These are phyloP conservation scores for Amanita pallidorosea DNA, from an alignment of 768 basidiomycete genomes.

Conservation along the genomic window DNA sequence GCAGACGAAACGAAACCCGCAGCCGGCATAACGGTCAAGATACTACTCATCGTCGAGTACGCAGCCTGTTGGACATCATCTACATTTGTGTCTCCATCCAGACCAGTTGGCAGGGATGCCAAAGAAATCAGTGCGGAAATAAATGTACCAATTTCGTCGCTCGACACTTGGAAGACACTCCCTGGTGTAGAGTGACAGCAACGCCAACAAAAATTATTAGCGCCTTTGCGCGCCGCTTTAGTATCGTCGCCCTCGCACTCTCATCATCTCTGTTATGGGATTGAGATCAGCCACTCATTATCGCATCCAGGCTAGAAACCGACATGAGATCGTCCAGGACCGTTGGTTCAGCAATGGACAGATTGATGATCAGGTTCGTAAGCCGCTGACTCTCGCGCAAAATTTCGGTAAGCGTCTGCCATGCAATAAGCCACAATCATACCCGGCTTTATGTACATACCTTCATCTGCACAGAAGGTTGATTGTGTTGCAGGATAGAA, in stretches of 20 bases:
- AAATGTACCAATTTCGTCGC: conserved; percentile 26
- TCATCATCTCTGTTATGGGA: conserved; percentile 44
- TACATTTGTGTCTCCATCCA: conserved; percentile 22
- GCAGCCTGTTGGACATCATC: conserved; percentile 36
- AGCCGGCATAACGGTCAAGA: conserved; percentile 59
- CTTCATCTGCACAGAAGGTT: conserved; percentile 34
- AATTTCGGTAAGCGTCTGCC: conserved; percentile 51
- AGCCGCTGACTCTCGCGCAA: conserved; percentile 59
- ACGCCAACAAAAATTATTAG: conserved; percentile 55
- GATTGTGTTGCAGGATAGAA: conserved; percentile 48
- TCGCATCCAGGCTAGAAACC: conserved; percentile 10
- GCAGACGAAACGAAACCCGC: conserved; percentile 54
- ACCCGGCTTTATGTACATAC: conserved; percentile 25
- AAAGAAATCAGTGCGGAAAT: conserved; percentile 40
- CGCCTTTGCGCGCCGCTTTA: conserved; percentile 55
- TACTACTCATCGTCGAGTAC: conserved; percentile 37
- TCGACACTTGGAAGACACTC: conserved; percentile 6
- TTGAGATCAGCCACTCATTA: neutral
- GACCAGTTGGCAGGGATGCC: conserved; percentile 22
- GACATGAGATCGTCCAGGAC: conserved; percentile 54
- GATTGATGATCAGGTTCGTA: conserved; percentile 26
- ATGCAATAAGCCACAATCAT: neutral
- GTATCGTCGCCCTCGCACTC: conserved; percentile 31
- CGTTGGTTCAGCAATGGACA: conserved; percentile 24
- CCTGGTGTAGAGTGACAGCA: conserved; percentile 26